Percentiles rank a stretch among this genome's conserved stretches.
phyloP scores from a whole-genome alignment of 2,329 filamentous ascomycete species.

The Nothomitra cinnamomea region DNA sequence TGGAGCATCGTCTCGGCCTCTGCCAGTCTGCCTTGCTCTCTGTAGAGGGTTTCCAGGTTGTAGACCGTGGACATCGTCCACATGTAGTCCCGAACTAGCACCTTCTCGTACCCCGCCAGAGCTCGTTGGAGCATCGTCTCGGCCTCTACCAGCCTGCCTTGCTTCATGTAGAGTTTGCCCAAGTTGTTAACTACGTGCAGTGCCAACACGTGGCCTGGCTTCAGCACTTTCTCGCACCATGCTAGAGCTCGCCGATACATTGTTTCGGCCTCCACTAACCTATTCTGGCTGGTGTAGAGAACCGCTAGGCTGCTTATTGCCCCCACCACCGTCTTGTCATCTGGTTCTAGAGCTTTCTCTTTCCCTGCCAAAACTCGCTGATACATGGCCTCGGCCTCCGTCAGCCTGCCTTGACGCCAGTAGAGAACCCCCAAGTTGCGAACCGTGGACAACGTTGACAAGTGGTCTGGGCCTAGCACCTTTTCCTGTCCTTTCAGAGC shows the following conservation, averaged over 20 bases:
- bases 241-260: not conserved
- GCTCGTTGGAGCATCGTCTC: not conserved
- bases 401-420: not conserved
- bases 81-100: no score
- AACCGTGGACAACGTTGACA: not conserved
- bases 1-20: slow-evolving; percentile 1
- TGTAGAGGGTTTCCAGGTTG: not conserved
- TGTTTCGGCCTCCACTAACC: slow-evolving; percentile 1
- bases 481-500: slow-evolving; percentile 7
- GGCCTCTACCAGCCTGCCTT: not conserved
- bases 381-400: slow-evolving; percentile 3
- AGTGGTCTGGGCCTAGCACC: not conserved
- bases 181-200: no score
- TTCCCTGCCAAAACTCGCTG: not conserved
- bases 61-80: no score
- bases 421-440: not conserved
- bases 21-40: not conserved
- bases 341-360: not conserved
- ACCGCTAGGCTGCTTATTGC: not conserved
- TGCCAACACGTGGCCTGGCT: no score
- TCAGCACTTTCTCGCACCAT: no score
- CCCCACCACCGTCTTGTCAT: not conserved
- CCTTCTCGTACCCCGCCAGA: no score
- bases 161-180: not conserved
- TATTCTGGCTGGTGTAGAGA: not conserved